These are phyloP conservation scores for Emergomyces orientalis DNA, from an alignment of 2,329 filamentous ascomycete genomes.

Conservation along the genomic window DNA sequence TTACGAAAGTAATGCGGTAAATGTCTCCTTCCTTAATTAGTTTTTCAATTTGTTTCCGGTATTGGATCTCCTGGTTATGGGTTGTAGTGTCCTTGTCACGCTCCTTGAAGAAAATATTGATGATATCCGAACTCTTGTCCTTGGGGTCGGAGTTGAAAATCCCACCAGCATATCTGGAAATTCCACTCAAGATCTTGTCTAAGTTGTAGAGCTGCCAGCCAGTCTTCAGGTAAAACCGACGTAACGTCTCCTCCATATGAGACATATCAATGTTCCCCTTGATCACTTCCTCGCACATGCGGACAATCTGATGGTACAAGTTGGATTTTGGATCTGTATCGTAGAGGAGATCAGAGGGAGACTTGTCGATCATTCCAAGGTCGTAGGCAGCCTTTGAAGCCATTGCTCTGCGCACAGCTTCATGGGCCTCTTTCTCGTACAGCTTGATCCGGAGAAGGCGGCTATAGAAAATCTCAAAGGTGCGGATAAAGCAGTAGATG, in stretches of 20 bases:
- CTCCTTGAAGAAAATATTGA: constrained; percentile 74
- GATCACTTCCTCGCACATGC: constrained; percentile 79
- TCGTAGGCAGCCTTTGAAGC: constrained; percentile 71
- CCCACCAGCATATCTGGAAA: constrained; percentile 70
- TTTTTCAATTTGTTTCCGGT: constrained; percentile 86
- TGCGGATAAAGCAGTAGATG: constrained; percentile 88
- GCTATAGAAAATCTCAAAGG: constrained; percentile 84
- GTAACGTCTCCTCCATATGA: constrained; percentile 80
- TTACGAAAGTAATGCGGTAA: constrained; percentile 83
- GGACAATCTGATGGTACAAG: constrained; percentile 78
- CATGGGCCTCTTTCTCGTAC: constrained; percentile 61
- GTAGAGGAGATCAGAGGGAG: constrained; percentile 64
- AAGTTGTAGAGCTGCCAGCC: constrained; percentile 93
- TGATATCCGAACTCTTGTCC: constrained; percentile 87
- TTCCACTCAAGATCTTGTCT: constrained; percentile 73
- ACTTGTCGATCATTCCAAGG: constrained; percentile 73
- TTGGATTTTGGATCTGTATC: constrained; percentile 54
- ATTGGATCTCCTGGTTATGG: constrained; percentile 79
- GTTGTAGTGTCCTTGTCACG: constrained; percentile 77
- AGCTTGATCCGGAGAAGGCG: constrained; percentile 76
- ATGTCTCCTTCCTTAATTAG: constrained; percentile 86
- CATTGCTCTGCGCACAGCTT: constrained; percentile 64
- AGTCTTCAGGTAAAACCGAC: constrained; percentile 80
- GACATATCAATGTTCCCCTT: constrained; percentile 70
- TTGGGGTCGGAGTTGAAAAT: constrained; percentile 80